Conservation (phyloP, 2,329 filamentous ascomycete genomes). For the Conoideocrella luteorostrata region DNA sequence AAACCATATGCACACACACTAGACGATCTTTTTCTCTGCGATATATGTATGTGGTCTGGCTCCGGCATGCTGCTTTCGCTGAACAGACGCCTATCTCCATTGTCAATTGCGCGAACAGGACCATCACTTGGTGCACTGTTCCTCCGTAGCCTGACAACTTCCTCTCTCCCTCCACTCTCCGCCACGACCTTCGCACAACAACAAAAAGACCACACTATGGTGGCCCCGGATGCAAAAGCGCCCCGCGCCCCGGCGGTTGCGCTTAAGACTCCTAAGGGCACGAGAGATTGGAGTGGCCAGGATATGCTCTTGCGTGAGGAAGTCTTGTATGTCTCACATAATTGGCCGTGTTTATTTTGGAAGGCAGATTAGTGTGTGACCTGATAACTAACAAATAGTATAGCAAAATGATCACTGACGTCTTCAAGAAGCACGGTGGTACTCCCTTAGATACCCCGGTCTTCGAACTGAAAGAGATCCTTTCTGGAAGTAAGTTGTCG, state of each 20-base stretch:
- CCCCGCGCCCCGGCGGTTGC: constrained; percentile 40
- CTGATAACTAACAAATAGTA: too few species aligned
- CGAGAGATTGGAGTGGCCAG: constrained; percentile 75
- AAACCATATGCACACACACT: constrained; percentile 9
- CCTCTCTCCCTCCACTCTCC: not conserved
- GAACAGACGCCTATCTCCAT: constrained; percentile 7
- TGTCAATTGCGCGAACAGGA: constrained; percentile 4
- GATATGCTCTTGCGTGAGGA: constrained; percentile 76
- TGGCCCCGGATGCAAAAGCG: constrained; percentile 19
- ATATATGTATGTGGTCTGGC: constrained; percentile 5
- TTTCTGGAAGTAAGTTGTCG: constrained; percentile 53
- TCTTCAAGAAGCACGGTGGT: constrained; percentile 79
- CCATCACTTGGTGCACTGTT: not conserved
- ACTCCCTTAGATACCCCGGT: constrained; percentile 75
- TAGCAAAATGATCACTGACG: constrained; percentile 58
- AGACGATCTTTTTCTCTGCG: constrained; percentile 7
- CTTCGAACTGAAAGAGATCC: constrained; percentile 81
- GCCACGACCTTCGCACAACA: not conserved
- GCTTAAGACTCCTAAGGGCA: constrained; percentile 87
- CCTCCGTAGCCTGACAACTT: constrained; percentile 5
- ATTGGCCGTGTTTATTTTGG: too few species aligned
- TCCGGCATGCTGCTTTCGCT: constrained; percentile 15
- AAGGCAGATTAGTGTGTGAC: too few species aligned
- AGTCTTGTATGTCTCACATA: constrained; percentile 50
- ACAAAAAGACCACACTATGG: constrained; percentile 19